Evolutionary conservation across 306 rosid genomes (phyloP).

Genomic region (Delonix regia): DNA sequence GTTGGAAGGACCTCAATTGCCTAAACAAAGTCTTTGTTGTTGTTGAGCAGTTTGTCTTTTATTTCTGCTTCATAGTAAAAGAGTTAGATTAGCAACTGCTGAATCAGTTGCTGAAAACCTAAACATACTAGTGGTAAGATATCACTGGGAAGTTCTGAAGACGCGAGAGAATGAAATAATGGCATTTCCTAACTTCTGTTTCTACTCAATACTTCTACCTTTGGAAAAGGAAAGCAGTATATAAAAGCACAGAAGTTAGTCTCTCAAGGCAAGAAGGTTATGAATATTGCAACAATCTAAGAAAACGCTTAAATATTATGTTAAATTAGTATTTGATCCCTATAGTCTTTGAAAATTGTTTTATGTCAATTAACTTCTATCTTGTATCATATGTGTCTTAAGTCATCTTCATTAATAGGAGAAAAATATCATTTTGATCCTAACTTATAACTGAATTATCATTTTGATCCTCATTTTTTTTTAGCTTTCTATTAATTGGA

Average conservation of each 20-base stretch:
- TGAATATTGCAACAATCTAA: background rate
- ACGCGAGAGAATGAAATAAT: background rate
- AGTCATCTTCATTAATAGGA: background rate
- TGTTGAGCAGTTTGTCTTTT: conserved; percentile 58
- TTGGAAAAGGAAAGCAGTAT: background rate
- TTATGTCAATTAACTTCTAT: background rate
- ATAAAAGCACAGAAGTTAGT: background rate
- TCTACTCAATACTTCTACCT: background rate
- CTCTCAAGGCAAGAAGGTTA: background rate
- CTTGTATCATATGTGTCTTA: background rate
- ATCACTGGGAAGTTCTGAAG: background rate
- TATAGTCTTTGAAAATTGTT: background rate
- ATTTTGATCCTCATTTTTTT: no score
- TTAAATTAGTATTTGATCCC: background rate
- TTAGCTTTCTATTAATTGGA: no score
- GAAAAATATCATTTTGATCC: no score
- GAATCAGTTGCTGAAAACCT: background rate
- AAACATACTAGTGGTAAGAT: background rate
- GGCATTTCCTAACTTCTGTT: background rate
- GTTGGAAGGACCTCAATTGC: conserved; percentile 63
- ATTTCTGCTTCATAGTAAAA: conserved; percentile 45
- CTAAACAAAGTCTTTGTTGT: conserved; percentile 70
- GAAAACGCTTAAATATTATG: background rate
- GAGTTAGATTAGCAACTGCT: background rate
- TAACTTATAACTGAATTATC: no score